Evolutionary conservation across 2,329 filamentous ascomycete species (phyloP).

Genomic region (Cercospora sesami): DNA sequence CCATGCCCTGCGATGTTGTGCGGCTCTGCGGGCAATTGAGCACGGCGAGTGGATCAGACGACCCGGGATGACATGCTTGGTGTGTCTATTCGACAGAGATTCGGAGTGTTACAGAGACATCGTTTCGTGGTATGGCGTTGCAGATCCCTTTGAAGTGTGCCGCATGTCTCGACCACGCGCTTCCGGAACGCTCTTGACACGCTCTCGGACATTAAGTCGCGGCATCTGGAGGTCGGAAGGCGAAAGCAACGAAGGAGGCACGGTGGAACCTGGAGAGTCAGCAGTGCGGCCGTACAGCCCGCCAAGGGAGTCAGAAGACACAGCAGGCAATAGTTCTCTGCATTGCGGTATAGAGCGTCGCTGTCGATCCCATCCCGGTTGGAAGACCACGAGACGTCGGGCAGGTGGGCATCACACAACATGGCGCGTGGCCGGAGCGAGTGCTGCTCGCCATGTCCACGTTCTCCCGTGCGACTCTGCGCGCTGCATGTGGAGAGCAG

Average conservation of each 20-base stretch:
- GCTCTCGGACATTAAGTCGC: not conserved
- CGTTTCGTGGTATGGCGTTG: constrained; percentile 1
- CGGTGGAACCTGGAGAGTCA: not conserved
- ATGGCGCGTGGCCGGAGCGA: constrained; percentile 4
- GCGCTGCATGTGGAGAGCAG: not conserved
- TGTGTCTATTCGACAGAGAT: not conserved
- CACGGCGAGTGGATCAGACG: constrained; percentile 1
- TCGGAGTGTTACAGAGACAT: constrained; percentile 3
- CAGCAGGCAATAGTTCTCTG: not conserved
- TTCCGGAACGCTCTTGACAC: not conserved
- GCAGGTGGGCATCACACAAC: constrained; percentile 1
- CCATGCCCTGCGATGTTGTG: not conserved
- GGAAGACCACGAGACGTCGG: not conserved
- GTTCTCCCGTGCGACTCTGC: not conserved
- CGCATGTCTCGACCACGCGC: constrained; percentile 7
- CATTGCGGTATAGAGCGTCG: not conserved
- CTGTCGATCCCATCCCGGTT: not conserved
- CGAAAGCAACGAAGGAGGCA: not conserved
- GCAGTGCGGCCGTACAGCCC: not conserved
- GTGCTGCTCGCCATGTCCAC: not conserved
- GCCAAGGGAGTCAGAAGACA: constrained; percentile 2
- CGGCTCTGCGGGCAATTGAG: constrained; percentile 1
- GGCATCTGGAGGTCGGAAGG: not conserved
- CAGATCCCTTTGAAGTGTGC: constrained; percentile 3
- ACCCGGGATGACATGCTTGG: not conserved